phyloP scores from a whole-genome alignment of 192 early-diverging fungal genomes.

The Backusella tarrabulga region DNA sequence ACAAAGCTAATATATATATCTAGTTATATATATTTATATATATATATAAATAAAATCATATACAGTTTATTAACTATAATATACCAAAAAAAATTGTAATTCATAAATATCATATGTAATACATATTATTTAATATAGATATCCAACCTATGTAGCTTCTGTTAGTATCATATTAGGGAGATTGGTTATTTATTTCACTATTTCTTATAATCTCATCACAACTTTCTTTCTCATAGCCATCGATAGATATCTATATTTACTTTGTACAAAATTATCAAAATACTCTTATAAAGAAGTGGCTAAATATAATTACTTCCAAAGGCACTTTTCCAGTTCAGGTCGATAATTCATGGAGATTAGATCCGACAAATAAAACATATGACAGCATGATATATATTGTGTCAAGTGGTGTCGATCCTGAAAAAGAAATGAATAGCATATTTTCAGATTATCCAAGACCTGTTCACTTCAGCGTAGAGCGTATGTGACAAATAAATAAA shows the following conservation, averaged over 20 bases:
- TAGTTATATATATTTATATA: background rate
- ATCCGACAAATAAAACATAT: background rate
- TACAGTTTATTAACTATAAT: background rate
- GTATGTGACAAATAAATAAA: constrained; percentile 7
- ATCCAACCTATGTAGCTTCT: constrained; percentile 22
- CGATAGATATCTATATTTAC: constrained; percentile 20
- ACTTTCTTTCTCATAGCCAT: background rate
- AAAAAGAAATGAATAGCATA: constrained; percentile 19
- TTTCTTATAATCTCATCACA: background rate
- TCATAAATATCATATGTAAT: background rate
- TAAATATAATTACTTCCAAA: background rate
- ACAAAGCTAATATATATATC: background rate
- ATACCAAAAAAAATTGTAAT: background rate
- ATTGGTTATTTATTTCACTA: background rate
- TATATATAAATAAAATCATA: background rate
- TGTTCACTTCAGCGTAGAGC: constrained; percentile 11
- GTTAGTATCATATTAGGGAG: constrained; percentile 2
- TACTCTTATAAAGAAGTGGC: background rate
- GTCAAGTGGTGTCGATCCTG: constrained; percentile 20
- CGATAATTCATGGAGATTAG: constrained; percentile 19
- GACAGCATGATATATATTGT: constrained; percentile 19
- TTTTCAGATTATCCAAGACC: constrained; percentile 24
- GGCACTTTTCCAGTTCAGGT: constrained; percentile 10
- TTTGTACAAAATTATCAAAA: constrained; percentile 25
- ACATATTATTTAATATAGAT: constrained; percentile 3